phyloP scores from a whole-genome alignment of 345 rosid genomes.

The Lenwebbia sp. region DNA sequence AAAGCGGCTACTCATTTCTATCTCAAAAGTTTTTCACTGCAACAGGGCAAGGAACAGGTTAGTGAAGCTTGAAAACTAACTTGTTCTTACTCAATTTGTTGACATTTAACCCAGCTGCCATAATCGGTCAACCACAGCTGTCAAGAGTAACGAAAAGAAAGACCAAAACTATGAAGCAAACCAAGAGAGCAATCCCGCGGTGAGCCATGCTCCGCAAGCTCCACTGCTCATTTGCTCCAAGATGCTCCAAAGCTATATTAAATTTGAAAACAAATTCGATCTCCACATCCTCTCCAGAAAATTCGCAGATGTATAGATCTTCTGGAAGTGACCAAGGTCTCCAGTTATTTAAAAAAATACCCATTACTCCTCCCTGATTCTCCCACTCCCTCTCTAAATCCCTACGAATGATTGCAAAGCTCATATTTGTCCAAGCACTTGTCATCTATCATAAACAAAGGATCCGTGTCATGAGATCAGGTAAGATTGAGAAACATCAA shows the following conservation, averaged over 20 bases:
- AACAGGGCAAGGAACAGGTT: conserved; percentile 7
- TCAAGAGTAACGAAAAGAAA: conserved; percentile 6
- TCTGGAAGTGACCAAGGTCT: conserved; percentile 69
- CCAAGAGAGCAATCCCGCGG: conserved; percentile 88
- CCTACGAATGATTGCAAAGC: conserved; percentile 93
- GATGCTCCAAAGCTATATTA: conserved; percentile 79
- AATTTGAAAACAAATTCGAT: conserved; percentile 40
- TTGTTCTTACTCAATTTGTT: not conserved
- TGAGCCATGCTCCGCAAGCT: conserved; percentile 95
- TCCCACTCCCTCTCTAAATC: conserved; percentile 88
- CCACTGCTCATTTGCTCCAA: conserved; percentile 66
- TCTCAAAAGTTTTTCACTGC: conserved; percentile 24
- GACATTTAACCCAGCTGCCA: not conserved
- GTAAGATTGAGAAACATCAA: conserved; percentile 43
- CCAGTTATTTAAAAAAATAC: conserved; percentile 43
- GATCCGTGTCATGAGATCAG: conserved; percentile 73
- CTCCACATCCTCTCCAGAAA: conserved; percentile 54
- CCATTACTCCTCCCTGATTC: conserved; percentile 68
- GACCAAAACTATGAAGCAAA: conserved; percentile 59
- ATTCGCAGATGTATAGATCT: conserved; percentile 44
- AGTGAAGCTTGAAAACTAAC: not conserved
- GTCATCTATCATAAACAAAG: conserved; percentile 95
- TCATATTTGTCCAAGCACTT: conserved; percentile 87
- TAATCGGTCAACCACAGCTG: not conserved
- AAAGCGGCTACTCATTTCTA: conserved; percentile 86